Base-by-base conservation (phyloP, 345 rosid species). In the Euphorbia pulcherrima region DNA sequence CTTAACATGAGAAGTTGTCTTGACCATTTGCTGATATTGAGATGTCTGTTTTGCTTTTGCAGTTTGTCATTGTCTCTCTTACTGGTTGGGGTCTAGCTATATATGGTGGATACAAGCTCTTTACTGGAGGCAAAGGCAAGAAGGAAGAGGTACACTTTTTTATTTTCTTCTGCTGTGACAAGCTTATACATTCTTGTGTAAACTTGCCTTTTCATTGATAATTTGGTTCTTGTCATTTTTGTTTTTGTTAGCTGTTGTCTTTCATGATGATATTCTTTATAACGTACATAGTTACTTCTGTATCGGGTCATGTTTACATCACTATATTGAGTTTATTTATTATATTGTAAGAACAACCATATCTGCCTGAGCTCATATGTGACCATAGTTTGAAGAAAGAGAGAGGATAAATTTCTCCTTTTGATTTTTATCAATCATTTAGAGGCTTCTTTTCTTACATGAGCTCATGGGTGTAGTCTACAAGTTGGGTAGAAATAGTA, bases 51-150 rank as follows among this genome's bases (percentile, higher is more conserved):
- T 35, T 63, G 62, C 10, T 60, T 61, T 51, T 68, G 65, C 74
- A 71, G 74, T 75, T 79, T 72, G 83, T 80, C 28, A 67, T 76
- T 1, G 78, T 76, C 70, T 80, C 83, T 70, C 60, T 80, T 41
- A 39, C 76, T 64, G 80, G 76, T 37, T 80, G 83, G 80, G 83
- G 73, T 63, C 64, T 80, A 33, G 46, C 60, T 0, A 1, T 80
- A 52, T 73, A 13, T 68, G 78, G 80, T 39, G 62, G 78, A 5
- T 80, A 76, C 78, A 80, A 70, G 74, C 54, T 73, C 64, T 73
- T 67, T 44, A 70, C 83, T 0, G 1, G 77, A 60, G 82, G 79
- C 70, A 71, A 78, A 37, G 70, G 67, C 67, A 72, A 75, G 69
- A 69, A 62, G 70, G 75, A 74, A 58, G 79, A 74, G 82, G 82